Evolutionary conservation across 768 basidiomycete genomes (phyloP).

Genomic region (Neoboletus magnificus): DNA sequence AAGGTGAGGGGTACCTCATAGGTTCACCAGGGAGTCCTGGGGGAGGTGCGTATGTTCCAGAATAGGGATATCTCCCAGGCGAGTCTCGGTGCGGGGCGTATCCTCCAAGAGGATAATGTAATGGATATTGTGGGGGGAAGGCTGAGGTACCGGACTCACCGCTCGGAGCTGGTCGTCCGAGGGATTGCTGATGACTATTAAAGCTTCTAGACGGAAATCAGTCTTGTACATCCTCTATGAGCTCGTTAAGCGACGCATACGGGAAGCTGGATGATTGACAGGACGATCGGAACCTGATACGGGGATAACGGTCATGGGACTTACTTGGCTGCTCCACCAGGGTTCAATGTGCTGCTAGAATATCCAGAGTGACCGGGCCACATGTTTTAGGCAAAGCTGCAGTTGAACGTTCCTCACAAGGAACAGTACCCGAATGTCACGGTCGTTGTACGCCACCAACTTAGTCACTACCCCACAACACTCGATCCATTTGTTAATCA

Average conservation of each 20-base stretch:
- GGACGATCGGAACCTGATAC: neutral
- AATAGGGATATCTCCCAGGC: slow-evolving; percentile 8
- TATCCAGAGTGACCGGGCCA: slow-evolving; percentile 7
- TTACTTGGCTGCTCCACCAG: slow-evolving; percentile 10
- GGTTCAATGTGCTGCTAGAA: neutral
- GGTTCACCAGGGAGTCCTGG: slow-evolving; percentile 16
- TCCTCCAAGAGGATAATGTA: slow-evolving; percentile 12
- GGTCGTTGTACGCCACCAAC: neutral
- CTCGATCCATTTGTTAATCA: neutral
- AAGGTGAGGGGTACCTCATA: neutral
- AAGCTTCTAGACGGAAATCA: neutral
- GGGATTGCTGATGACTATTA: neutral
- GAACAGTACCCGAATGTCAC: too few species aligned
- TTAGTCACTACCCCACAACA: neutral
- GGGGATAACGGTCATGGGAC: neutral
- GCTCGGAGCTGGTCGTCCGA: neutral
- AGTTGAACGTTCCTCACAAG: neutral
- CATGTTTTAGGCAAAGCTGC: neutral
- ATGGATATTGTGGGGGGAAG: neutral
- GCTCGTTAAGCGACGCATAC: neutral
- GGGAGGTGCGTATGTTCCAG: slow-evolving; percentile 12
- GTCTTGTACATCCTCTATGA: neutral
- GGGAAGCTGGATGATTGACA: slow-evolving; percentile 8
- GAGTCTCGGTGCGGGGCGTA: slow-evolving; percentile 20
- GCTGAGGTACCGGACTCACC: neutral